Evolutionary conservation across 164 flowering plant genomes (phyloP), one percentile per base, ranked within the genome.

Genomic region (Sedum album): DNA sequence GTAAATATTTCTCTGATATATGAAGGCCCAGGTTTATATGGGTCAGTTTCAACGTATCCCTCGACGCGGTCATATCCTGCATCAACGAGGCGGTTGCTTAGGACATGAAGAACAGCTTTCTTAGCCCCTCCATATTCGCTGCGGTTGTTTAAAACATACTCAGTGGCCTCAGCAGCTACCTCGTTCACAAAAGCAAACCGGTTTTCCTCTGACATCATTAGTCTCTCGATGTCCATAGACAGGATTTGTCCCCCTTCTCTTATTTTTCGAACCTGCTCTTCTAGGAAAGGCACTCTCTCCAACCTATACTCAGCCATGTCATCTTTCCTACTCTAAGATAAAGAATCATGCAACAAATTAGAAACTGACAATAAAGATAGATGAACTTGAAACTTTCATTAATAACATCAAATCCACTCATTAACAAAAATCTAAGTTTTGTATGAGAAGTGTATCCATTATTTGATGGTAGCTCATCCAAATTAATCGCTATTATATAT

Each of bases 61-160:
- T 90, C 97, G 7, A 88, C 82, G 17, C 96, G 88, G 55, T 78
- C 66, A 72, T 82, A 79, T 53, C 98, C 98, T 62, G 86, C 77
- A 70, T 90, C 98, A 70, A 85, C 89, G 72, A 93, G 69, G 1
- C 96, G 93, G 79, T 93, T 86, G 69, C 94, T 90, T 28, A 93
- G 82, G 60, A 85, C 98, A 75, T 93, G 98, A 65, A 85, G 79
- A 62, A 93, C 85, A 65, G 98, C 92, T 71, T 91, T 94, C 81
- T 89, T 82, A 11, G 23, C 82, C 4, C 77, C 80, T 31, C 96
- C 97, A 73, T 94, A 94, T 57, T 81, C 96, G 70, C 91, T 94
- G 36, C 82, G 75, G 76, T 91, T 85, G 70, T 76, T 89, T 72
- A 89, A 88, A 1, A 88, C 90, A 69, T 84, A 91, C 41, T 77